Evolutionary conservation across 1,284 basidiomycete genomes (phyloP).

Genomic region (Malassezia japonica): DNA sequence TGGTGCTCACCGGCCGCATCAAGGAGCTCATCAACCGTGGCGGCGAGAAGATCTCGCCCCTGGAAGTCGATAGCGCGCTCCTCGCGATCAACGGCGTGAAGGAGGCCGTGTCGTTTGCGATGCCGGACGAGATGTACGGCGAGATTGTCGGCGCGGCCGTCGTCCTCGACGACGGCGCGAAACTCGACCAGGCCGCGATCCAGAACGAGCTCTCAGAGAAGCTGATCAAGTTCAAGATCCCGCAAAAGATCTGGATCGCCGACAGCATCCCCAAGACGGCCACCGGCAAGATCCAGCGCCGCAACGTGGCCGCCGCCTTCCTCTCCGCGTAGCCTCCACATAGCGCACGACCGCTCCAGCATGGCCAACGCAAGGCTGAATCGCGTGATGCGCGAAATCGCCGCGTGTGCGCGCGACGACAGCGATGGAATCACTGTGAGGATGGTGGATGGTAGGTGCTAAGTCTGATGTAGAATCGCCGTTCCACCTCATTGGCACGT

Average conservation of each 20-base stretch:
- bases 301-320: constrained; percentile 39
- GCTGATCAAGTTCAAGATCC: constrained; percentile 49
- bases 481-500: constrained; percentile 30
- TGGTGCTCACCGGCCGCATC: constrained; percentile 51
- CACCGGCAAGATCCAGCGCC: constrained; percentile 44
- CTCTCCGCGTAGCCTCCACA: constrained; percentile 12
- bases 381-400: constrained; percentile 69
- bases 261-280: constrained; percentile 49
- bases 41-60: constrained; percentile 61
- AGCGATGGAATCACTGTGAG: constrained; percentile 72
- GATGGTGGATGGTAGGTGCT: constrained; percentile 58
- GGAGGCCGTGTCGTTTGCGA: constrained; percentile 53
- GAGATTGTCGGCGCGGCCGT: constrained; percentile 48
- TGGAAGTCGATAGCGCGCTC: constrained; percentile 56
- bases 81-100: constrained; percentile 52
- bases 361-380: constrained; percentile 70
- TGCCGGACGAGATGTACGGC: constrained; percentile 47
- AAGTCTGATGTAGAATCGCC: constrained; percentile 18
- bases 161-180: constrained; percentile 25
- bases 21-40: constrained; percentile 51
- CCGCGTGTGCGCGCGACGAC: constrained; percentile 89
- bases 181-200: constrained; percentile 31
- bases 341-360: neutral
- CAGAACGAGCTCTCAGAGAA: constrained; percentile 31
- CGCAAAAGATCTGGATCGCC: constrained; percentile 47